Base-by-base conservation (phyloP, 768 basidiomycete species). In the Cystofilobasidium bisporidii region DNA sequence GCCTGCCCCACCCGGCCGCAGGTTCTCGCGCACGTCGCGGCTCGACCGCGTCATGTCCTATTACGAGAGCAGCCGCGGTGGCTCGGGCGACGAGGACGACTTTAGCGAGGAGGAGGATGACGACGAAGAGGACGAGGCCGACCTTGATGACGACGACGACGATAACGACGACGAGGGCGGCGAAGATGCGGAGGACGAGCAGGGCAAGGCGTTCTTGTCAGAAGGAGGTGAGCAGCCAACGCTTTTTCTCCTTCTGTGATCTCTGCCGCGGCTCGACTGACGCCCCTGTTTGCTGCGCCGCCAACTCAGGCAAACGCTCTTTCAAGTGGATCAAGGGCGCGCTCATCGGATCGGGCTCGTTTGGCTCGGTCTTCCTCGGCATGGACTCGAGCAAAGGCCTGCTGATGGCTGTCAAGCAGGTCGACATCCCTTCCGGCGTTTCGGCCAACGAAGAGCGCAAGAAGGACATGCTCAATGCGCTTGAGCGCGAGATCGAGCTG, bases 301-400 rank as follows among this genome's bases (percentile, higher is more conserved):
- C 48, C 10, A 5, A 48, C 71, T 33, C 73, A 76, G 72, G 75
- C 83, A 89, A 85, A 47, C 76, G 78, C 50, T 79, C 79, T 17
- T 88, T 87, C 75, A 96, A 94, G 77, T 97, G 93, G 92, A 91
- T 93, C 79, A 93, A 93, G 72, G 92, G 91, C 58, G 92, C 92
- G 14, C 83, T 96, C 72, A 94, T 96, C 71, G 91, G 93, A 70
- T 87, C 91, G 55, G 91, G 91, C 4, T 94, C 92, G 0, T 94
- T 94, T 74, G 91, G 92, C 61, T 90, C 91, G 74, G 91, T 96
- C 45, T 96, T 91, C 77, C 85, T 96, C 14, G 91, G 91, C 40
- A 91, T 96, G 90, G 92, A 93, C 77, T 89, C 91, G 0, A 83
- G 87, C 24, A 88, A 82, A 60, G 92, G 92, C 30, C 79, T 92